Evolutionary conservation across 2,329 filamentous ascomycete genomes (phyloP).

Genomic region (Aspergillus sp.): DNA sequence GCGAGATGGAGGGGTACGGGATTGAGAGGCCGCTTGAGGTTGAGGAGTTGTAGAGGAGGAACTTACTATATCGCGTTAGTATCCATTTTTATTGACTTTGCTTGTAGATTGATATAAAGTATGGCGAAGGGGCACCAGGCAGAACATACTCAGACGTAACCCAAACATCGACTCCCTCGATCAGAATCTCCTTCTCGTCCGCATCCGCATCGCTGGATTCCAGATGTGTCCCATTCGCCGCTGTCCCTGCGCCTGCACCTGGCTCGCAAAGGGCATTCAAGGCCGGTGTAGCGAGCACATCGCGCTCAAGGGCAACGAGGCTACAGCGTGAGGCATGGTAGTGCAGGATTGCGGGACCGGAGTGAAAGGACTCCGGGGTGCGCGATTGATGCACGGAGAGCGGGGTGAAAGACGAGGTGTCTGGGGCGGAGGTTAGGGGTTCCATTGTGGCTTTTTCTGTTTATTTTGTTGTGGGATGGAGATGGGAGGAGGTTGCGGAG

Average conservation of each 20-base stretch:
- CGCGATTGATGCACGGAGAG: conserved; percentile 52
- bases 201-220: conserved; percentile 5
- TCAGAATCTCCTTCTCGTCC: conserved; percentile 39
- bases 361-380: conserved; percentile 54
- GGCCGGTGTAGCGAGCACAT: conserved; percentile 40
- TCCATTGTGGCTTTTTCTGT: conserved; percentile 43
- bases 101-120: neutral
- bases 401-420: conserved; percentile 46
- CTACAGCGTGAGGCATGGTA: conserved; percentile 52
- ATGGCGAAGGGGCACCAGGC: neutral
- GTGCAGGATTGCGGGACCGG: conserved; percentile 52
- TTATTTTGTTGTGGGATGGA: conserved; percentile 1
- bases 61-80: conserved; percentile 41
- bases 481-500: conserved; percentile 10
- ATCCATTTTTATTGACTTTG: conserved; percentile 9
- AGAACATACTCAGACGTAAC: conserved; percentile 53
- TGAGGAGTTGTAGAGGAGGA: conserved; percentile 46
- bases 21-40: conserved; percentile 47
- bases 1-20: conserved; percentile 53
- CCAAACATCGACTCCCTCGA: conserved; percentile 50
- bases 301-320: conserved; percentile 47
- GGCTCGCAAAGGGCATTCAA: conserved; percentile 37
- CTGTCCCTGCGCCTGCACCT: conserved; percentile 22
- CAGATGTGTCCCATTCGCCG: conserved; percentile 17
- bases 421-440: conserved; percentile 43